phyloP scores from a whole-genome alignment of 441 rosid genomes.

The Biscutella laevigata region DNA sequence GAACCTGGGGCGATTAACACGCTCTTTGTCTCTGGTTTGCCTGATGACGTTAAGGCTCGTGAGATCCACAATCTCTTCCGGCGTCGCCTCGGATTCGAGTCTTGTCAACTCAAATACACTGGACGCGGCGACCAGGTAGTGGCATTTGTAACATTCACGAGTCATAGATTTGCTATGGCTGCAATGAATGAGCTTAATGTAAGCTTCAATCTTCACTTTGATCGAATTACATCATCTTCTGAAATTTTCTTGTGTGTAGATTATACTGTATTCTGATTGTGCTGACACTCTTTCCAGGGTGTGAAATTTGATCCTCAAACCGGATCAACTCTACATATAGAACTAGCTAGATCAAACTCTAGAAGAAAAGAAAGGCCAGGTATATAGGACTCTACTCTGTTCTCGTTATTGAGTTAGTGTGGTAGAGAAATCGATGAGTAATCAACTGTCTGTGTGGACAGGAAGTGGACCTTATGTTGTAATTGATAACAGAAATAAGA shows the following conservation, averaged over 20 bases:
- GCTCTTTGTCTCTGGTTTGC: conserved; percentile 71
- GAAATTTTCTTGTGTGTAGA: background rate
- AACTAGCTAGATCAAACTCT: conserved; percentile 78
- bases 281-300: conserved; percentile 35
- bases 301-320: conserved; percentile 79
- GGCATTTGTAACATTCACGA: conserved; percentile 77
- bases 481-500: conserved; percentile 56
- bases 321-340: conserved; percentile 66
- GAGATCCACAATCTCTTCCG: conserved; percentile 86
- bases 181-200: conserved; percentile 66
- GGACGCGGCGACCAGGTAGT: conserved; percentile 90
- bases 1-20: conserved; percentile 50
- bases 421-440: background rate
- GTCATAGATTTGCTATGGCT: conserved; percentile 61
- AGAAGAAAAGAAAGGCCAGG: conserved; percentile 69
- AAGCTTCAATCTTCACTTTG: conserved; percentile 26
- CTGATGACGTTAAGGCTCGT: conserved; percentile 78
- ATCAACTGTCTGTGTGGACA: conserved; percentile 12
- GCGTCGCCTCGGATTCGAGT: conserved; percentile 57
- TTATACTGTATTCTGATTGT: conserved; percentile 1
- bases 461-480: conserved; percentile 76
- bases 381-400: conserved; percentile 6
- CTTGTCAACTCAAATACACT: conserved; percentile 79
- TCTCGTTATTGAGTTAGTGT: background rate
- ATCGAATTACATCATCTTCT: background rate